Base-by-base conservation (phyloP, 805 yeast genomes). In the Priceomyces castillae region DNA sequence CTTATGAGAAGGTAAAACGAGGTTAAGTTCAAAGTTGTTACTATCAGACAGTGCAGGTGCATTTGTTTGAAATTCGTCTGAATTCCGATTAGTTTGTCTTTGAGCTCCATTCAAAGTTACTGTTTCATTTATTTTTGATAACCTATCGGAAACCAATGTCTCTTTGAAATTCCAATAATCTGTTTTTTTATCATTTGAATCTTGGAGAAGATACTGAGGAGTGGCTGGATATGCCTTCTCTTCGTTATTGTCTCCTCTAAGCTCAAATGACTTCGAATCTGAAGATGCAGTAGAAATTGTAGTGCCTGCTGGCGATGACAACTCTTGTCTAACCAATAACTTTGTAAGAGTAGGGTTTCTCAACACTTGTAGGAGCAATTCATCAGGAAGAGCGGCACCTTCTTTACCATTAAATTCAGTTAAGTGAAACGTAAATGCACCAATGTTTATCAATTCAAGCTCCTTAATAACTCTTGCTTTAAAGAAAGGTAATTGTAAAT, bases 331-430 rank as follows among this genome's bases (percentile, higher is more conserved):
- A 4, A 72, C 59, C 23, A 57, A 51, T 40, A 76, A 56, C 49
- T 71, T 75, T 1, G 58, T 52, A 3, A 68, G 58, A 12, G 61
- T 48, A 26, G 61, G 58, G 7, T 64, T 53, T 1, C 59, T 55
- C 9, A 76, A 51, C 1, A 78, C 51, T 1, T 50, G 48, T 2
- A 66, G 65, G 2, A 83, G 44, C 1, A 74, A 52, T 2, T 69
- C 69, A 36, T 80, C 83, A 17, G 81, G 75, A 15, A 85, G 52
- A 0, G 80, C 69, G 4, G 67, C 75, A 22, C 90, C 92, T 22
- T 76, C 73, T 12, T 72, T 71, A 39, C 81, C 68, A 16, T 81
- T 80, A 58, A 81, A 79, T 41, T 88, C 95, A 0, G 95, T 84
- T 47, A 88, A 60, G 49, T 82, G 84, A 34, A 80, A 69, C 1